phyloP scores from a whole-genome alignment of 192 early-diverging fungal genomes.

The Rhizophlyctis rosea region DNA sequence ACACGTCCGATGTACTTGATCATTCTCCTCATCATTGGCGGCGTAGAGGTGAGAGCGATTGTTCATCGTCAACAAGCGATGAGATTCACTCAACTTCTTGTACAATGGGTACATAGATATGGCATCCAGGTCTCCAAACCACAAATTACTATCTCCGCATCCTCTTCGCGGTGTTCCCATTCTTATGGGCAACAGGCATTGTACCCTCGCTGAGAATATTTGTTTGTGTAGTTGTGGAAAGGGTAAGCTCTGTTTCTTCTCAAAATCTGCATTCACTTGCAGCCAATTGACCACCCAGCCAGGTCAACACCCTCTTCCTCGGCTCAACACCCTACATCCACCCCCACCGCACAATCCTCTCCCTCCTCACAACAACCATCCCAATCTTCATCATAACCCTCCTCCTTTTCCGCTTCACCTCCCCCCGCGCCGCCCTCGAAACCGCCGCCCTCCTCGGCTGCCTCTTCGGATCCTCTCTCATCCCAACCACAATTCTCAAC shows the following conservation, averaged over 20 bases:
- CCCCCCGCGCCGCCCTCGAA: background rate
- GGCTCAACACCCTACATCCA: constrained; percentile 6
- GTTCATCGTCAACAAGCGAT: too few relatives aligned
- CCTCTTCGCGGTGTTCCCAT: constrained; percentile 8
- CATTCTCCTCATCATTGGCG: constrained; percentile 6
- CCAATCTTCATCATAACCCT: constrained; percentile 8
- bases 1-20: constrained; percentile 23
- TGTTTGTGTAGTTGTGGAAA: constrained; percentile 11
- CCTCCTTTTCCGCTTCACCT: constrained; percentile 11
- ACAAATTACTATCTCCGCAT: constrained; percentile 11
- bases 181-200: constrained; percentile 21
- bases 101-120: too few relatives aligned
- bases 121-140: too few relatives aligned
- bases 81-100: too few relatives aligned
- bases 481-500: background rate
- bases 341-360: background rate
- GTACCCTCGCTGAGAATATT: constrained; percentile 19
- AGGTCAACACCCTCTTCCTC: constrained; percentile 12
- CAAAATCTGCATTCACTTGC: background rate
- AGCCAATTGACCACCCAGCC: too few relatives aligned
- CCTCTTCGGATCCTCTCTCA: constrained; percentile 6
- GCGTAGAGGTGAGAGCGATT: constrained; percentile 8
- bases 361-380: constrained; percentile 3
- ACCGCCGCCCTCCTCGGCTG: constrained; percentile 6
- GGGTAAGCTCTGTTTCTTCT: constrained; percentile 9